phyloP scores from a whole-genome alignment of 2,329 filamentous ascomycete genomes.

The Metarhizium guizhouense region DNA sequence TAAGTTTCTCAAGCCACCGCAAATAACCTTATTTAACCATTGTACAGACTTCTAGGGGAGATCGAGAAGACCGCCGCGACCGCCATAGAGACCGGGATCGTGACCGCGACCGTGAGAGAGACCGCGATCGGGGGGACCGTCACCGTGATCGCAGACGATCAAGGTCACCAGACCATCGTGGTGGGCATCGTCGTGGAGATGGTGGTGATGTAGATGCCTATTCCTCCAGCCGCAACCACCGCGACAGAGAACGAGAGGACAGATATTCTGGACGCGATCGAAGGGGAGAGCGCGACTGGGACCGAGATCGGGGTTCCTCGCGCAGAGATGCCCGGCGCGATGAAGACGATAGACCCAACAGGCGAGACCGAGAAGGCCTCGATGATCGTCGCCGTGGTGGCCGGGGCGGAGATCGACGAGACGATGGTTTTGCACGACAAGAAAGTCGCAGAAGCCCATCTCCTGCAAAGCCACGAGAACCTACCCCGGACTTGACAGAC shows the following conservation, averaged over 20 bases:
- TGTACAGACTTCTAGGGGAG: slow-evolving; percentile 18
- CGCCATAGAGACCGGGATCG: slow-evolving; percentile 70
- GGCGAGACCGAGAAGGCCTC: slow-evolving; percentile 47
- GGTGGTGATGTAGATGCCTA: slow-evolving; percentile 74
- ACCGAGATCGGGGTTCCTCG: slow-evolving; percentile 55
- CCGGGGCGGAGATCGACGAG: slow-evolving; percentile 27
- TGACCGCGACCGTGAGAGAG: slow-evolving; percentile 25
- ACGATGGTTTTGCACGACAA: slow-evolving; percentile 30
- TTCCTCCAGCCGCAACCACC: slow-evolving; percentile 84
- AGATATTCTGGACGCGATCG: slow-evolving; percentile 67
- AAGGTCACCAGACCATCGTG: slow-evolving; percentile 67
- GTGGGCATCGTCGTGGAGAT: slow-evolving; percentile 61
- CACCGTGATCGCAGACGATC: slow-evolving; percentile 64
- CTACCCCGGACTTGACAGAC: slow-evolving; percentile 89
- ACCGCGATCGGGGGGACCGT: slow-evolving; percentile 29
- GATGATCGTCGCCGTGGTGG: slow-evolving; percentile 44
- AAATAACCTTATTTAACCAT: slow-evolving; percentile 11
- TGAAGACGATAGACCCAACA: slow-evolving; percentile 48
- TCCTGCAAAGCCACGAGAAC: slow-evolving; percentile 83
- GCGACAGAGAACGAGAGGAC: slow-evolving; percentile 89
- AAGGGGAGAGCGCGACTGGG: slow-evolving; percentile 66
- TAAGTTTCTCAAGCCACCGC: slow-evolving; percentile 24
- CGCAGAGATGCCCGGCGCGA: slow-evolving; percentile 57
- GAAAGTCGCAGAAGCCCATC: slow-evolving; percentile 64
- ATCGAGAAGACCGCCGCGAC: slow-evolving; percentile 22